Conservation (phyloP, 345 rosid species). For the Euphorbia peplus region DNA sequence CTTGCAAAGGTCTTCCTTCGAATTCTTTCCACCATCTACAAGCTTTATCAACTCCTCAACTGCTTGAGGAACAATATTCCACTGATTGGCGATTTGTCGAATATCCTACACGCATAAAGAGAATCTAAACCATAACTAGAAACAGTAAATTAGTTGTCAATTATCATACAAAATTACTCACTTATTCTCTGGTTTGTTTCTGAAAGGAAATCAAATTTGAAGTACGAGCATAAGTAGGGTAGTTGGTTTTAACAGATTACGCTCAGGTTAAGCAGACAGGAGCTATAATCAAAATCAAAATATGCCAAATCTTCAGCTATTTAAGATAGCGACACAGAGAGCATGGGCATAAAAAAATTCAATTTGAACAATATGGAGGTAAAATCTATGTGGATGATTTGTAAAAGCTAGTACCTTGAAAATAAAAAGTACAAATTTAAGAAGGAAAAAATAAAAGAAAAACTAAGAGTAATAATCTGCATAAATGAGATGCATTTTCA, state of each 20-base stretch:
- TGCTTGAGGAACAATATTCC: slow-evolving; percentile 84
- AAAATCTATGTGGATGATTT: not conserved
- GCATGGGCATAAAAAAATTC: not conserved
- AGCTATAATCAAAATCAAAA: no score
- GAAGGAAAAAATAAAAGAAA: not conserved
- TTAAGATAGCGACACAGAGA: not conserved
- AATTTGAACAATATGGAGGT: not conserved
- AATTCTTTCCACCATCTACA: slow-evolving; percentile 25
- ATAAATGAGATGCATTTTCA: not conserved
- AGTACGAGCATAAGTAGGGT: not conserved
- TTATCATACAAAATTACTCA: not conserved
- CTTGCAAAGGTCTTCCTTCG: slow-evolving; percentile 47
- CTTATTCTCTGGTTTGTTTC: not conserved
- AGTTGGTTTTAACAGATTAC: not conserved
- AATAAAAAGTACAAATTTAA: no score
- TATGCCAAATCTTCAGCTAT: not conserved
- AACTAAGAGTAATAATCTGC: not conserved
- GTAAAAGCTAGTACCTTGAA: not conserved
- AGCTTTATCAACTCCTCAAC: slow-evolving; percentile 68
- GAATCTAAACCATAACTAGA: not conserved
- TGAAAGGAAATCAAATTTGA: not conserved
- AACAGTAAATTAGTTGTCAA: not conserved
- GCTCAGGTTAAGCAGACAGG: not conserved
- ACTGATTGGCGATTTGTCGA: slow-evolving; percentile 51
- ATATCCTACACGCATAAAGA: slow-evolving; percentile 43